Base-by-base conservation (phyloP, 2,329 filamentous ascomycete species). In the Xylariaceae sp. region DNA sequence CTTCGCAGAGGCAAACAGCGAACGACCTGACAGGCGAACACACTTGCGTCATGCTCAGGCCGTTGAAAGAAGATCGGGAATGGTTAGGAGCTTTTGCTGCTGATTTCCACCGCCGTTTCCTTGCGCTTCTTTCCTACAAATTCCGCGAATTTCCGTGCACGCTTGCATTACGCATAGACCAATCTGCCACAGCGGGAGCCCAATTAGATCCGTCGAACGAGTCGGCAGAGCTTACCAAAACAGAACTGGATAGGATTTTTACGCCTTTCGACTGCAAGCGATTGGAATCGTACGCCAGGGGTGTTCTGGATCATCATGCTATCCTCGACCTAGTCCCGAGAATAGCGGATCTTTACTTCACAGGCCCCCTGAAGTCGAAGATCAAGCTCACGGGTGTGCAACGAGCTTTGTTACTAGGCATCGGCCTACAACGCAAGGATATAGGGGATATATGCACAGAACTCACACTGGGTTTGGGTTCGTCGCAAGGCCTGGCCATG, bases 21-120 rank as follows among this genome's bases (percentile, higher is more conserved):
- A 99, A 98, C 71, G 95, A 98, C 54, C 81, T 99, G 44, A 99
- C 96, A 0, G 95, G 95, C 52, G 95, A 99, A 75, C 95, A 99
- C 72, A 96, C 95, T 0, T 97, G 92, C 71, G 93, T 99, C 23
- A 99, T 99, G 96, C 82, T 99, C 47, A 86, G 91, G 54, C 89
- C 92, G 1, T 81, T 99, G 6, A 81, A 85, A 56, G 87, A 86
- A 42, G 91, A 96, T 64, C 80, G 79, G 54, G 86, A 84, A 67
- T 98, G 95, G 95, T 86, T 98, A 0, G 91, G 90, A 16, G 91
- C 92, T 2, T 99, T 96, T 70, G 84, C 93, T 3, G 85, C 89
- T 59, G 95, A 99, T 73, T 99, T 98, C 82, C 93, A 98, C 70
- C 88, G 86, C 61, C 88, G 96, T n/a, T 98, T 98, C 79, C 79